phyloP scores from a whole-genome alignment of 2,329 filamentous ascomycete species.

The Epicoccum sorghinum region DNA sequence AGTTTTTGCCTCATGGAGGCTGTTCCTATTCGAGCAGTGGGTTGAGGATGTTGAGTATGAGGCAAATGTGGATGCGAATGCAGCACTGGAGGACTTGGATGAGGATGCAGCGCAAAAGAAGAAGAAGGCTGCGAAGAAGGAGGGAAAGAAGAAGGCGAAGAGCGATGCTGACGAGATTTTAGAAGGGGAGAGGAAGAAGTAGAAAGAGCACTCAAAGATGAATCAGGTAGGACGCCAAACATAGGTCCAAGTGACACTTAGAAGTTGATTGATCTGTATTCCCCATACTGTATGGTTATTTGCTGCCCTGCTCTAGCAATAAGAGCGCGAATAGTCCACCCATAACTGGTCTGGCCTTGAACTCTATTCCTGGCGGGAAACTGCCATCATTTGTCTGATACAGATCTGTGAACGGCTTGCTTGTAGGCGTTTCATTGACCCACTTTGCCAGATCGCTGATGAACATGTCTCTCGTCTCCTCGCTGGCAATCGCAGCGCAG shows the following conservation, averaged over 20 bases:
- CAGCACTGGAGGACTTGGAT: conserved; percentile 34
- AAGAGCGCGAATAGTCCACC: conserved; percentile 86
- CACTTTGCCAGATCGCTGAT: conserved; percentile 75
- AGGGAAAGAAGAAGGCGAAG: conserved; percentile 5
- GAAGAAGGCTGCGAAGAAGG: conserved; percentile 3
- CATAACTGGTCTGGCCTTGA: conserved; percentile 83
- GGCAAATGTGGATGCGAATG: conserved; percentile 38
- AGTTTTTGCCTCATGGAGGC: conserved; percentile 20
- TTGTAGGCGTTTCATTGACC: conserved; percentile 81
- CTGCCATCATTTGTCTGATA: conserved; percentile 81
- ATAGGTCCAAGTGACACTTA: too few species aligned
- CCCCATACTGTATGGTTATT: background rate
- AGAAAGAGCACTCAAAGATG: background rate
- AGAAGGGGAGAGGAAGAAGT: conserved; percentile 18
- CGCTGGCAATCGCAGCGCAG: conserved; percentile 77
- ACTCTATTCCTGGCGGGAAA: conserved; percentile 73
- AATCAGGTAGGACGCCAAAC: background rate
- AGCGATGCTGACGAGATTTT: conserved; percentile 3
- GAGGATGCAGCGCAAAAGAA: conserved; percentile 1
- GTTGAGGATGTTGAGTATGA: conserved; percentile 37
- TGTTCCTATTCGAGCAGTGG: conserved; percentile 31
- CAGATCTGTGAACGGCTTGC: conserved; percentile 79
- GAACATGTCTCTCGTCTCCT: conserved; percentile 71
- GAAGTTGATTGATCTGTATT: background rate
- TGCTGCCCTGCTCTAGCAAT: conserved; percentile 71